Base-by-base conservation (phyloP, 352 stramenopile genomes). In the Stramenopiles sp. region DNA sequence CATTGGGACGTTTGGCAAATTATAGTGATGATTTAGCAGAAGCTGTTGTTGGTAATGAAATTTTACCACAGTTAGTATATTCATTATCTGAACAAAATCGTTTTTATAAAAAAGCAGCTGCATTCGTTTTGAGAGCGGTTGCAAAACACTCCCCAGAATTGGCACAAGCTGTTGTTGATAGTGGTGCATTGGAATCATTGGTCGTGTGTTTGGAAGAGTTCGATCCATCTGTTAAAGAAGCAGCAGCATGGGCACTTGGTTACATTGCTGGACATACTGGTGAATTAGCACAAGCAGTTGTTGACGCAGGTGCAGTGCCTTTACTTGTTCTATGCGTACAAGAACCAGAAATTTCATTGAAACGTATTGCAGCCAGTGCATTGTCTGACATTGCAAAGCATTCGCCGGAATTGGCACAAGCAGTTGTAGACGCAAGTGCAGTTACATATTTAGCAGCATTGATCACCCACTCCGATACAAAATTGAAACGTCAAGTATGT, bases 41-140 rank as follows among this genome's bases (percentile, higher is more conserved):
- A 79, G 92, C 90, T 0, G 92, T 97, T 0, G 93, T 97, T 1
- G 91, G 90, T 23, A 97, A 97, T 81, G 93, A 97, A 80, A 97
- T 97, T 80, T 85, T 97, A n/a, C 92, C 92, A 27, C 93, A 97
- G 80, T 88, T 97, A n/a, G 93, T 97, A 27, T 97, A 97, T 82
- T 97, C 92, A 30, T 85, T 97, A 1, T 94, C 89, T 43, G 92
- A 96, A 81, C 90, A 97, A 82, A 97, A 97, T 81, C 86, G 92
- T 63, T 97, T 96, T 80, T 97, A 96, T 85, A 97, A 97, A 84
- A 97, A 97, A 81, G 91, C 93, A 0, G 92, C 92, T 0, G 92
- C 92, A 0, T 97, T 97, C 80, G 92, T 97, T 29, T 83, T 97
- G 65, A 88, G 93, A 0, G 89, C 93, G 20, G 92, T 97, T 31